These are phyloP conservation scores for Solanum hybrid DNA, from an alignment of 305 asterid species.

Conservation along the genomic window DNA sequence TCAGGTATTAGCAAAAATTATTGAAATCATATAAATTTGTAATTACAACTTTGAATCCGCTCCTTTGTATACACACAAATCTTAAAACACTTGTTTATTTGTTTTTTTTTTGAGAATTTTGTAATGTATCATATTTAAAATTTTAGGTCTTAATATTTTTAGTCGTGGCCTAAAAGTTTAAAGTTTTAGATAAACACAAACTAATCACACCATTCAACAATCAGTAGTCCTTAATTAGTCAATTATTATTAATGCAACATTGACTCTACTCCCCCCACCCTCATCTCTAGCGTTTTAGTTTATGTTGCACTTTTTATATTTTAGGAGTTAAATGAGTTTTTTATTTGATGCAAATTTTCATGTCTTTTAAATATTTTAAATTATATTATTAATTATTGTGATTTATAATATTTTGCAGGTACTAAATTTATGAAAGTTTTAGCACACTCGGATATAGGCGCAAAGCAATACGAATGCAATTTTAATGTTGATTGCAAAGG, in stretches of 20 bases:
- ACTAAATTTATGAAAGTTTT: too few species aligned
- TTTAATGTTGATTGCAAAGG: too few species aligned
- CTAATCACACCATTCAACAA: not conserved
- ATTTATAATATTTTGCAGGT: not conserved
- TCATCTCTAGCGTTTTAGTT: not conserved
- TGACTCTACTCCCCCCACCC: not conserved
- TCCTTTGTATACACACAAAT: not conserved
- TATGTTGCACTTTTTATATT: not conserved
- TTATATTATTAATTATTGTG: not conserved
- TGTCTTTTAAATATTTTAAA: not conserved
- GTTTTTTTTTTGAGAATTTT: not conserved
- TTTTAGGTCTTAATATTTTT: not conserved
- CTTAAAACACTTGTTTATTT: not conserved
- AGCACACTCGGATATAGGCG: too few species aligned
- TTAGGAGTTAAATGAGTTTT: not conserved
- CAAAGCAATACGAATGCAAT: too few species aligned
- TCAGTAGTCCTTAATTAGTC: not conserved
- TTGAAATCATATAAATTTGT: not conserved
- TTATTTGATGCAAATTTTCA: not conserved
- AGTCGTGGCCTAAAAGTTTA: not conserved
- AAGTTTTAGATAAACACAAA: too few species aligned
- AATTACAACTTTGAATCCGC: not conserved
- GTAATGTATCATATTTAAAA: not conserved
- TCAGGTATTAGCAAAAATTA: not conserved
- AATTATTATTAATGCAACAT: not conserved